phyloP scores from a whole-genome alignment of 768 basidiomycete genomes.

The Russula ochroleuca region DNA sequence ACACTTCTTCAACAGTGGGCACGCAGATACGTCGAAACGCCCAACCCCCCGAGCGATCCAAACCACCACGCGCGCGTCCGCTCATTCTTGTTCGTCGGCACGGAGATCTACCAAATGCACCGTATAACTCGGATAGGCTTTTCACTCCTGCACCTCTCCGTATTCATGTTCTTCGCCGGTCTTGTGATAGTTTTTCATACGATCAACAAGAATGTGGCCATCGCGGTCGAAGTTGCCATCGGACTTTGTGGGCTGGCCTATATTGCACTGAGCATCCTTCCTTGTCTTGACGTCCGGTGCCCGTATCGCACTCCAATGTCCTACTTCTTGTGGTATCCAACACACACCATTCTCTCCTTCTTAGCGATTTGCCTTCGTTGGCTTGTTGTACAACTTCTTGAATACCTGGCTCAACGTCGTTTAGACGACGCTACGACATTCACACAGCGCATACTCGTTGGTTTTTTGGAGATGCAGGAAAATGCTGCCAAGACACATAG shows the following conservation, averaged over 20 bases:
- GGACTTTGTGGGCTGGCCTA: neutral
- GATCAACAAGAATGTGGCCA: neutral
- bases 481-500: no score
- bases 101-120: neutral
- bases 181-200: neutral
- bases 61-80: neutral
- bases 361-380: neutral
- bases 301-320: neutral
- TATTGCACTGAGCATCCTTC: neutral
- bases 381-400: neutral
- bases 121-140: accelerated
- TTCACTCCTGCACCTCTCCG: neutral
- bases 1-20: neutral
- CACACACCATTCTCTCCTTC: neutral
- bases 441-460: no score
- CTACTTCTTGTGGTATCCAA: neutral
- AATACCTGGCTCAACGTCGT: no score
- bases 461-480: no score
- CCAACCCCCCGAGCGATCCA: neutral
- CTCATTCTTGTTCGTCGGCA: neutral
- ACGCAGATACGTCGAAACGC: neutral
- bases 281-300: neutral
- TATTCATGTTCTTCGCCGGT: neutral
- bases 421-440: no score
- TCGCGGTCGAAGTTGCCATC: neutral